These are phyloP conservation scores for Colletotrichum sp. DNA, from an alignment of 2,329 filamentous ascomycete species.

Conservation along the genomic window DNA sequence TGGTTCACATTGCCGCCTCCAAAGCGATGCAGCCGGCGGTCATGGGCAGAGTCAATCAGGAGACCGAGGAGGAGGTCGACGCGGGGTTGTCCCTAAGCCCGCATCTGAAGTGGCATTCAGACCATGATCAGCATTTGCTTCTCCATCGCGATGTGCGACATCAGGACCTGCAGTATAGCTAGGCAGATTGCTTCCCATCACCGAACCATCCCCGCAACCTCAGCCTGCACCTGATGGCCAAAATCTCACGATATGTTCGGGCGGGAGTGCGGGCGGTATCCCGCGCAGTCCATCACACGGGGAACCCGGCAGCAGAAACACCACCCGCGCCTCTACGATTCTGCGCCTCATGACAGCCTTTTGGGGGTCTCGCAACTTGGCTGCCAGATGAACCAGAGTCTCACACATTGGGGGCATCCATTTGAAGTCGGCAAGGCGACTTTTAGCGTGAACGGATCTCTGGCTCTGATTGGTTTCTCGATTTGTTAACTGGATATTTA, in stretches of 20 bases:
- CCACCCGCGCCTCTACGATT: not conserved
- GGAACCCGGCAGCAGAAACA: not conserved
- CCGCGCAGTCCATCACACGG: not conserved
- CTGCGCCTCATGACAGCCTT: not conserved
- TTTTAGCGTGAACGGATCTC: too few relatives aligned
- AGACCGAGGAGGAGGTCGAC: not conserved
- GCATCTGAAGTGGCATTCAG: not conserved
- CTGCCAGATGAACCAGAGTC: not conserved
- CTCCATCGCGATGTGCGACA: not conserved
- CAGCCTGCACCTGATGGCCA: not conserved
- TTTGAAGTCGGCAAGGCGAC: too few relatives aligned
- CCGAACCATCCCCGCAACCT: not conserved
- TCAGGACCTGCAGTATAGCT: not conserved
- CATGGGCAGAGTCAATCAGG: not conserved
- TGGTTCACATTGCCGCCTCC: not conserved
- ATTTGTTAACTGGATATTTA: too few relatives aligned
- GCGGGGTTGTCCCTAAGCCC: not conserved
- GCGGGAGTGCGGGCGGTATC: not conserved
- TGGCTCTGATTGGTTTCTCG: too few relatives aligned
- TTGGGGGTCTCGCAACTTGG: not conserved
- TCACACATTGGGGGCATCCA: not conserved
- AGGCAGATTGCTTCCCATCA: not conserved
- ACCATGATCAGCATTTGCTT: not conserved
- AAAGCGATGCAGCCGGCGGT: not conserved
- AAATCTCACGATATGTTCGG: constrained; percentile 1